phyloP scores from a whole-genome alignment of 2,329 filamentous ascomycete species.

The Leptographium procerum region DNA sequence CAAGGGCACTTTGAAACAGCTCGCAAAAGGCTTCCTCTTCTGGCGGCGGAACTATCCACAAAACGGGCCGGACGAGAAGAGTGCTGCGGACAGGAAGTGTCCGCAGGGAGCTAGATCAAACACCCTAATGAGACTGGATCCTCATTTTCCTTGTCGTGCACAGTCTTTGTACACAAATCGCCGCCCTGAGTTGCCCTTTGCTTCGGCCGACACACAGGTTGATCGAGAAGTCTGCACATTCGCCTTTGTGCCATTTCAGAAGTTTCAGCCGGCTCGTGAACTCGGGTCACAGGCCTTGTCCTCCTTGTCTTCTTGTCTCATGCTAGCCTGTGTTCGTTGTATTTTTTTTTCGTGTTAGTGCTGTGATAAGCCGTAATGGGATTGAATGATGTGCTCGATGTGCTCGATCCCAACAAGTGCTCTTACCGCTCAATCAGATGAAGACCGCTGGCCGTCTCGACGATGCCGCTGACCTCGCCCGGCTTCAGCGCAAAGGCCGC shows the following conservation, averaged over 20 bases:
- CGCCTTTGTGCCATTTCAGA: too few species aligned
- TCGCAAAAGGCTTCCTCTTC: background rate
- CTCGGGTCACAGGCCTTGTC: too few species aligned
- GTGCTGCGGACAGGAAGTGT: too few species aligned
- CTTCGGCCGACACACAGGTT: too few species aligned
- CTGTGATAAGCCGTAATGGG: background rate
- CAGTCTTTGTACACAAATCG: background rate
- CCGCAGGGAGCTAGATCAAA: background rate
- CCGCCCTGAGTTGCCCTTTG: too few species aligned
- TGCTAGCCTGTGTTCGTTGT: conserved; percentile 1
- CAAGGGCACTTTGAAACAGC: background rate
- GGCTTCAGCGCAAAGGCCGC: conserved; percentile 83
- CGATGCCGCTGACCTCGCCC: conserved; percentile 74
- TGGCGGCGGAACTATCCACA: background rate
- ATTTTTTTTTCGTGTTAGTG: background rate
- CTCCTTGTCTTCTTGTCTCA: background rate
- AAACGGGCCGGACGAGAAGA: background rate
- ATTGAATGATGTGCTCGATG: background rate
- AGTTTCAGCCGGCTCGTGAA: too few species aligned
- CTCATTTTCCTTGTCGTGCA: background rate
- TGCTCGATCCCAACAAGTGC: background rate
- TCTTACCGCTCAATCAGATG: conserved; percentile 88
- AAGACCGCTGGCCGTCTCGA: conserved; percentile 86
- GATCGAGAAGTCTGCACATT: too few species aligned
- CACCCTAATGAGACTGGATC: background rate